A percentile compares a stretch with the other conserved stretches of the same genome.
These are phyloP conservation scores for Colletotrichum lindemuthianum DNA, from an alignment of 2,329 filamentous ascomycete genomes.

Conservation along the genomic window DNA sequence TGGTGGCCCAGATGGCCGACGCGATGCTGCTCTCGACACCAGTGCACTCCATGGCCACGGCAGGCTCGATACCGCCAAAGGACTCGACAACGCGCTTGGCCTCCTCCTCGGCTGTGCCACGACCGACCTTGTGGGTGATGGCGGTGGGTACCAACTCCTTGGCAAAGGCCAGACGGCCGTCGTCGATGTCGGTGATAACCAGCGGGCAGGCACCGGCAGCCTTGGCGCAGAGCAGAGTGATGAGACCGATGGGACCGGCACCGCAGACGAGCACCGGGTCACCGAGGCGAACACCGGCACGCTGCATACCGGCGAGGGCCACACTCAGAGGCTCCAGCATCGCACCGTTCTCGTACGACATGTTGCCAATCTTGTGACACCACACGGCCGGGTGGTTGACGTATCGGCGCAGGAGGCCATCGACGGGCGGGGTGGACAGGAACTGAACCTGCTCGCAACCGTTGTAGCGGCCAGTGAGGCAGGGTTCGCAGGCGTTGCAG, in stretches of 20 bases:
- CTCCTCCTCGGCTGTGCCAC: constrained; percentile 73
- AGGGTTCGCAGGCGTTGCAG: constrained; percentile 90
- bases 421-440: constrained; percentile 88
- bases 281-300: constrained; percentile 82
- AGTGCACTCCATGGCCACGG: constrained; percentile 89
- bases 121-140: constrained; percentile 81
- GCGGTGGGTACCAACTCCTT: constrained; percentile 83
- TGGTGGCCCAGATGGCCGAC: constrained; percentile 86
- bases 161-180: constrained; percentile 84
- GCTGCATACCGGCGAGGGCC: constrained; percentile 86
- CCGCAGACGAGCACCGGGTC: constrained; percentile 91
- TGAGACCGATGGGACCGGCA: constrained; percentile 91
- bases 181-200: constrained; percentile 94
- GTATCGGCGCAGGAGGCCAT: constrained; percentile 88
- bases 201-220: constrained; percentile 91
- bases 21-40: constrained; percentile 91
- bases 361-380: constrained; percentile 95
- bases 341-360: constrained; percentile 92
- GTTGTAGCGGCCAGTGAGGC: constrained; percentile 93
- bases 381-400: constrained; percentile 94
- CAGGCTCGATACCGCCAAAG: constrained; percentile 83
- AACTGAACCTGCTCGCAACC: constrained; percentile 89
- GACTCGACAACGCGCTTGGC: constrained; percentile 73
- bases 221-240: constrained; percentile 84
- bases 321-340: constrained; percentile 92